A percentile compares a stretch with the other conserved stretches of the same genome.
Evolutionary conservation across 805 yeast genomes (phyloP).

Genomic region (Saturnispora bothae): DNA sequence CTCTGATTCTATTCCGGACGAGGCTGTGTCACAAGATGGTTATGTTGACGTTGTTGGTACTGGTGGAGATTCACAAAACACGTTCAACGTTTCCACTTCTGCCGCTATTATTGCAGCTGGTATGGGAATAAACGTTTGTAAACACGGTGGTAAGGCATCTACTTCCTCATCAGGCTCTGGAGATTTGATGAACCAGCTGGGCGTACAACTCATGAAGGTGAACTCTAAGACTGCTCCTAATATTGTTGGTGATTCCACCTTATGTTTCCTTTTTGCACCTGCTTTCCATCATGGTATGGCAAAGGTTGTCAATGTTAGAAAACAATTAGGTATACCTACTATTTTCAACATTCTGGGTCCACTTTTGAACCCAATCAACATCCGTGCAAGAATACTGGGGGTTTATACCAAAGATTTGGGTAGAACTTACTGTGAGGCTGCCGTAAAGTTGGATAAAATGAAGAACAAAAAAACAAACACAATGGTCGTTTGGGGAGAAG

Average conservation of each 20-base stretch:
- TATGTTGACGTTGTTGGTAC: slow-evolving; percentile 93
- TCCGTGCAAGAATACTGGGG: slow-evolving; percentile 74
- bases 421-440: slow-evolving; percentile 73
- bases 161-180: slow-evolving; percentile 93
- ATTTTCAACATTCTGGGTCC: slow-evolving; percentile 95
- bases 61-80: slow-evolving; percentile 97
- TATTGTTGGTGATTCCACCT: slow-evolving; percentile 39
- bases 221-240: slow-evolving; percentile 50
- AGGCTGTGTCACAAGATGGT: slow-evolving; percentile 36
- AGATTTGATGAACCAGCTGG: slow-evolving; percentile 71
- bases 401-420: slow-evolving; percentile 78
- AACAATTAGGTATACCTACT: slow-evolving; percentile 77
- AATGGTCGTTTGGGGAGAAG: slow-evolving; percentile 86
- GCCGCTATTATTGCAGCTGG: slow-evolving; percentile 94
- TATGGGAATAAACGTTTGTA: slow-evolving; percentile 67
- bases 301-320: slow-evolving; percentile 67
- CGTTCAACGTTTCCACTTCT: slow-evolving; percentile 93
- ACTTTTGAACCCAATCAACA: slow-evolving; percentile 78
- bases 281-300: slow-evolving; percentile 91
- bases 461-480: slow-evolving; percentile 39
- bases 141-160: slow-evolving; percentile 97
- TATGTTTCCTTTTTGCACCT: slow-evolving; percentile 81
- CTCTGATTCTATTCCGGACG: slow-evolving; percentile 43
- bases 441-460: slow-evolving; percentile 46
- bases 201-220: slow-evolving; percentile 69